Conservation (phyloP, 2,329 filamentous ascomycete genomes). For the Elsinoe batatas region DNA sequence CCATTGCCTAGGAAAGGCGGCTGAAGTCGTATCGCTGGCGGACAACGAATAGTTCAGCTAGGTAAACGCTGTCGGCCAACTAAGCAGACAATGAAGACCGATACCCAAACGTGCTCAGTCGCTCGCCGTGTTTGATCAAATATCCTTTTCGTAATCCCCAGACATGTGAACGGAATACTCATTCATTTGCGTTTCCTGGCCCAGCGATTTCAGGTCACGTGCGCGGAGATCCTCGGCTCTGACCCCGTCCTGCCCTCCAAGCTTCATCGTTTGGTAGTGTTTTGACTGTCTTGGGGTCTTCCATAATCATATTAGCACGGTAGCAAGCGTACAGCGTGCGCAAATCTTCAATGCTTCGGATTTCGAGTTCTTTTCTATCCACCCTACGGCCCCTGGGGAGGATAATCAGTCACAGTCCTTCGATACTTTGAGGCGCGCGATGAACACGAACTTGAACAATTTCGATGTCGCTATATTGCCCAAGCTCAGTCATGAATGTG, state of each 20-base stretch:
- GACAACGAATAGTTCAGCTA: neutral
- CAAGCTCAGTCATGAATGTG: no score
- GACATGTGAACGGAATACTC: no score
- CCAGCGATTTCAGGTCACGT: no score
- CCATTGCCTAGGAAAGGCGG: slow-evolving; percentile 10
- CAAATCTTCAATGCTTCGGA: neutral
- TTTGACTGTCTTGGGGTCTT: neutral
- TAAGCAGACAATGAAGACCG: neutral
- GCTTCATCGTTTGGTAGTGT: neutral
- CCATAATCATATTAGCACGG: neutral
- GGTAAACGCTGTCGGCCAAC: neutral
- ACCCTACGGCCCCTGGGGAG: neutral
- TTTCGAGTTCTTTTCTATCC: neutral
- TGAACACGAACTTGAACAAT: no score
- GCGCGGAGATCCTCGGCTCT: no score
- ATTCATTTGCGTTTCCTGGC: no score
- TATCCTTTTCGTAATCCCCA: no score
- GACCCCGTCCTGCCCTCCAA: no score
- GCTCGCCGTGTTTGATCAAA: no score
- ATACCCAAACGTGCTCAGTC: neutral
- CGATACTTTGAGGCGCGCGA: no score
- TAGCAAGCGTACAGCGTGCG: neutral
- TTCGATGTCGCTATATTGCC: no score
- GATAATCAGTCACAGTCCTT: no score
- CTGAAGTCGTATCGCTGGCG: neutral